Conservation (phyloP, 2,329 filamentous ascomycete genomes). For the Colletotrichum graminicola region DNA sequence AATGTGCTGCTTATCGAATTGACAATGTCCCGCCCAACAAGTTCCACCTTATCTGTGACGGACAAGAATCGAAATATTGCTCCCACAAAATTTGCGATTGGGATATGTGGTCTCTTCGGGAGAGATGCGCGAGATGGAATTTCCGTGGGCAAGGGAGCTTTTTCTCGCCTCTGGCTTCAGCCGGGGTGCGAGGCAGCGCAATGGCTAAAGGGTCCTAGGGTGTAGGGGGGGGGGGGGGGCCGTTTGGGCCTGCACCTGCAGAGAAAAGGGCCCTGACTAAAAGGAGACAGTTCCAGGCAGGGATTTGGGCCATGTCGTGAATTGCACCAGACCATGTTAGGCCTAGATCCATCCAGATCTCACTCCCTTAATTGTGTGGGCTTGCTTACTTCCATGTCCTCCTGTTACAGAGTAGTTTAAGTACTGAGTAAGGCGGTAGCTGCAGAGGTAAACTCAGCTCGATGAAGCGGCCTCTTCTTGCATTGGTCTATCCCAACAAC, state of each 20-base stretch:
- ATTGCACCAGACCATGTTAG: constrained; percentile 32
- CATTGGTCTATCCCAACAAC: neutral
- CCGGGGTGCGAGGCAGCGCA: constrained; percentile 21
- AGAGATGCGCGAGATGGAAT: constrained; percentile 33
- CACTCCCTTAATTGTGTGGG: constrained; percentile 36
- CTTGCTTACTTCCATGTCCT: constrained; percentile 12
- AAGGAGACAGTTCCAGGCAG: constrained; percentile 37
- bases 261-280: constrained; percentile 18
- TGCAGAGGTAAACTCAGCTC: neutral
- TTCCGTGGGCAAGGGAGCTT: constrained; percentile 38
- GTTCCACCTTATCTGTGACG: neutral
- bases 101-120: constrained; percentile 40
- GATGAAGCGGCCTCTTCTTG: neutral
- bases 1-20: constrained; percentile 7
- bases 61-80: constrained; percentile 15
- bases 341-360: constrained; percentile 37
- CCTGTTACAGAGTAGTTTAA: neutral
- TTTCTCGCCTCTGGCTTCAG: constrained; percentile 16
- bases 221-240: constrained; percentile 14
- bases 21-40: constrained; percentile 8
- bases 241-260: constrained; percentile 18
- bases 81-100: constrained; percentile 28
- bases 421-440: constrained; percentile 6
- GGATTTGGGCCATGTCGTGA: constrained; percentile 22
- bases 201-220: constrained; percentile 14